Evolutionary conservation across 805 yeast species (phyloP), one percentile per base, ranked within the genome.

Genomic region (Torulaspora gathmanii): DNA sequence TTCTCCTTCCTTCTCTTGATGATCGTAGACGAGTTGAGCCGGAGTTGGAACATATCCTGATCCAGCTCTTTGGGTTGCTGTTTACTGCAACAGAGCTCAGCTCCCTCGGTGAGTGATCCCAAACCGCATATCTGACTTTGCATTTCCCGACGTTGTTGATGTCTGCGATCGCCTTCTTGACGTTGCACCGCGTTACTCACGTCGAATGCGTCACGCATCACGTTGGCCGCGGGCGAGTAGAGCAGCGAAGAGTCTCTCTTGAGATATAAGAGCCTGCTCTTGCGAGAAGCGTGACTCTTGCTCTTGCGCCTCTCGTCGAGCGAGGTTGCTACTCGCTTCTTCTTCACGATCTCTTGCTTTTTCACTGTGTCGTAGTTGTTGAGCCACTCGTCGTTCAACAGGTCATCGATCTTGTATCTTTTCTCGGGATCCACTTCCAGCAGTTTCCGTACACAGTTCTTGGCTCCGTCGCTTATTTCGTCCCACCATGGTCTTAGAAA

Each of bases 401-500:
- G 70, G 49, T 85, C 82, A 38, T 81, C 82, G 35, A 84, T 75
- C 2, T 85, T 77, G 52, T 82, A 83, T 55, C 95, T 71, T 42
- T 73, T 74, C 10, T 70, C 70, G 1, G 93, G 90, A 60, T 86
- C 80, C 12, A 83, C 83, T 22, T 82, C 81, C 51, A 86, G 69
- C 63, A 86, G 71, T 55, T 77, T 79, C 3, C 75, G 65, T 11
- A 86, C 86, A 55, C 86, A 74, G 54, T 75, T 75, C 58, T 84
- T 86, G 22, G 89, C 90, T 29, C 80, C 87, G 31, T 61, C 65
- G 40, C 83, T 74, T 28, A 86, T 82, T 60, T 86, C 95, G 64
- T 85, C 93, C 87, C 93, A 86, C 95, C 95, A 86, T 1, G 95
- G 95, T 47, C 76, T 69, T 42, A 86, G 69, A 60, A 84, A 86